A percentile compares a stretch with the other conserved stretches of the same genome.
phyloP scores from a whole-genome alignment of 805 yeast species.

The Metschnikowia cubensis region DNA sequence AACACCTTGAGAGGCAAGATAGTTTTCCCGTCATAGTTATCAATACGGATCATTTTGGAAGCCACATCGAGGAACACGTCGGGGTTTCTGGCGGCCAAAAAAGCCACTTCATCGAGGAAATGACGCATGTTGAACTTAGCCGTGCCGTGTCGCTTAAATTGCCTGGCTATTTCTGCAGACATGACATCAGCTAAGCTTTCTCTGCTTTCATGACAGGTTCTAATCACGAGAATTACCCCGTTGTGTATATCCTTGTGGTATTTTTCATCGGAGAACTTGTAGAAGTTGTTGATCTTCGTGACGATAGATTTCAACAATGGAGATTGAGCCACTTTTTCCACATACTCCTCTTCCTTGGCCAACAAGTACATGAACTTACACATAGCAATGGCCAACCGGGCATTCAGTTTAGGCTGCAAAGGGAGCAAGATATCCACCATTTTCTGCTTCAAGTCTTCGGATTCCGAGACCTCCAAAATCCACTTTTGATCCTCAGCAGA shows the following conservation, averaged over 20 bases:
- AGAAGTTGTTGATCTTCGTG: conserved; percentile 30
- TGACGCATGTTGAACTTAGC: conserved; percentile 25
- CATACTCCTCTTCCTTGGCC: conserved; percentile 42
- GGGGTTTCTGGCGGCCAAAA: conserved; percentile 48
- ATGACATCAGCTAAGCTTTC: conserved; percentile 48
- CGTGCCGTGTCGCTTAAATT: conserved; percentile 14
- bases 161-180: conserved; percentile 45
- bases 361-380: conserved; percentile 54
- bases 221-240: conserved; percentile 48
- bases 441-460: conserved; percentile 18
- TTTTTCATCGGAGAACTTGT: conserved; percentile 22
- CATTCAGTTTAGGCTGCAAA: conserved; percentile 22
- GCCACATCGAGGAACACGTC: conserved; percentile 44
- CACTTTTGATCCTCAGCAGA: conserved; percentile 7
- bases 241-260: conserved; percentile 10
- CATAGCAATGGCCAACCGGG: conserved; percentile 28
- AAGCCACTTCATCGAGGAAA: conserved; percentile 47
- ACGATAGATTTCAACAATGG: conserved; percentile 47
- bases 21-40: conserved; percentile 38
- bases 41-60: conserved; percentile 40
- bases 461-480: conserved; percentile 17
- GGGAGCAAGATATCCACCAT: conserved; percentile 45
- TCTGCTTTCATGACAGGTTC: conserved; percentile 67
- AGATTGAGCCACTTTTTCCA: conserved; percentile 42
- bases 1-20: conserved; percentile 21